Conservation (phyloP, 2,329 filamentous ascomycete genomes). For the Acephala macrosclerotiorum region DNA sequence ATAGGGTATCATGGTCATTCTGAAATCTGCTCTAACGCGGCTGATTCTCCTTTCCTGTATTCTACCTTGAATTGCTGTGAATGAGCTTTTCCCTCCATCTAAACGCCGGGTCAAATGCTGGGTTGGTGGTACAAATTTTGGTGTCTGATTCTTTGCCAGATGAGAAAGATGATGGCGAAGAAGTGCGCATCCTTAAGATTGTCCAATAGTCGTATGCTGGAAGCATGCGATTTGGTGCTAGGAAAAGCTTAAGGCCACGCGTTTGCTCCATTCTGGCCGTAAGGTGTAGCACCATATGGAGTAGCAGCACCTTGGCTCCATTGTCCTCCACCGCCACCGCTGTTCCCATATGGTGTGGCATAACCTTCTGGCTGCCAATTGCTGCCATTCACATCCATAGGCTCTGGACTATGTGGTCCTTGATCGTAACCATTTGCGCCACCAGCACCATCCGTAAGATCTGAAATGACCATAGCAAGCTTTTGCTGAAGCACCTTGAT, state of each 20-base stretch:
- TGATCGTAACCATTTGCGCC: constrained; percentile 62
- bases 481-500: constrained; percentile 92
- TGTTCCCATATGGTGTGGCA: constrained; percentile 70
- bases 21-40: constrained; percentile 25
- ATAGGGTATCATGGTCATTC: constrained; percentile 37
- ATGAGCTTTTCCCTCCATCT: constrained; percentile 21
- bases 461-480: constrained; percentile 79
- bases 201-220: not conserved
- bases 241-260: constrained; percentile 36
- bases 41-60: constrained; percentile 16
- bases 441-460: constrained; percentile 63
- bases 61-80: not conserved
- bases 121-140: constrained; percentile 31
- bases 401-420: constrained; percentile 70
- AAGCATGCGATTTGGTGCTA: not conserved
- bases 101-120: constrained; percentile 34
- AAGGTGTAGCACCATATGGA: constrained; percentile 67
- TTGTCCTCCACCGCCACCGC: constrained; percentile 60
- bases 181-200: not conserved
- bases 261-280: constrained; percentile 53
- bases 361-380: constrained; percentile 66
- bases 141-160: not conserved
- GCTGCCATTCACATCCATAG: constrained; percentile 57
- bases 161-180: not conserved
- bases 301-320: constrained; percentile 70